Percentiles rank a stretch among this genome's conserved stretches.
These are phyloP conservation scores for Arthrobotrys sinensis DNA, from an alignment of 2,329 filamentous ascomycete species.

Conservation along the genomic window DNA sequence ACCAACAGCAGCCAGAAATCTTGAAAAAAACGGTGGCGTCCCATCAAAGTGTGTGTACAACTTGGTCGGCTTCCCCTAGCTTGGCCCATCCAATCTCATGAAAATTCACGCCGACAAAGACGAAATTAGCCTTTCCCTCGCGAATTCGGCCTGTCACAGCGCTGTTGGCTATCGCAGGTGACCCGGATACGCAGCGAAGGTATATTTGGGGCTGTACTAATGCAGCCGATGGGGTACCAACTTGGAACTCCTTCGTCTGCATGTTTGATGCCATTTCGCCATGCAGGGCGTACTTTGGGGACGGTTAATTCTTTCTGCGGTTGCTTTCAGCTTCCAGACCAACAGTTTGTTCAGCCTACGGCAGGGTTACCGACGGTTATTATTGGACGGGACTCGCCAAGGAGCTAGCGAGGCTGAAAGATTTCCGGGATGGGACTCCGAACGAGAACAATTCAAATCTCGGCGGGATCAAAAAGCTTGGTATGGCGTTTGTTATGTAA, in stretches of 20 bases:
- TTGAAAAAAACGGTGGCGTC: slow-evolving; percentile 35
- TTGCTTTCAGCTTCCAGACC: not conserved
- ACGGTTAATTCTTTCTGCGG: not conserved
- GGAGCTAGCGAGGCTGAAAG: slow-evolving; percentile 59
- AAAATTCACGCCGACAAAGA: slow-evolving; percentile 37
- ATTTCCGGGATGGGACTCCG: slow-evolving; percentile 17
- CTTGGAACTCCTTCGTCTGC: not conserved
- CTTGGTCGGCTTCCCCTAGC: slow-evolving; percentile 19
- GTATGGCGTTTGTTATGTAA: slow-evolving; percentile 12
- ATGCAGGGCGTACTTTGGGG: slow-evolving; percentile 15
- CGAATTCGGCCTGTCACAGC: slow-evolving; percentile 1
- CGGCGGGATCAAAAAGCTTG: slow-evolving; percentile 14
- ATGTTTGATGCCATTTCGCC: slow-evolving; percentile 30
- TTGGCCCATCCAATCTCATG: slow-evolving; percentile 43
- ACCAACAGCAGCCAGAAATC: slow-evolving; percentile 16
- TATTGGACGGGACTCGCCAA: slow-evolving; percentile 38
- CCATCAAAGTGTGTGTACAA: slow-evolving; percentile 13
- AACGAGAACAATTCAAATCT: not conserved
- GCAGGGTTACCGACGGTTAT: slow-evolving; percentile 14
- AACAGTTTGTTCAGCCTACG: slow-evolving; percentile 15
- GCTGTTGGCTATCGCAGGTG: slow-evolving; percentile 16
- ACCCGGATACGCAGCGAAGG: not conserved
- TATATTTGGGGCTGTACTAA: slow-evolving; percentile 17
- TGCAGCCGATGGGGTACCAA: not conserved
- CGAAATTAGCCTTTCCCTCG: slow-evolving; percentile 43